phyloP scores from a whole-genome alignment of 257 asterid genomes.

The Asclepias syriaca region DNA sequence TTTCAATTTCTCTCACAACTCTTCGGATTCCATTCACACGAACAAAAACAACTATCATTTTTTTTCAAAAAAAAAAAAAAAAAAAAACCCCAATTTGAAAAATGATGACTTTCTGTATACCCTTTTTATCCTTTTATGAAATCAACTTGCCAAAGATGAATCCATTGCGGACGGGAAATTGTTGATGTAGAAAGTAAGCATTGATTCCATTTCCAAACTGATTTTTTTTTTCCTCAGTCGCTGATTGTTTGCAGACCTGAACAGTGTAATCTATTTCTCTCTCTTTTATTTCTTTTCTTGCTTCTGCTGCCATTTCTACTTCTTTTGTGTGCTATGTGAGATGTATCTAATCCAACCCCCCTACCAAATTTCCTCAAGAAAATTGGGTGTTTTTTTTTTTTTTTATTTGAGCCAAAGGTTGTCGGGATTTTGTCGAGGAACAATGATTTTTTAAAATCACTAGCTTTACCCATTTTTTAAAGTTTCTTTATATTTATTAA shows the following conservation, averaged over 20 bases:
- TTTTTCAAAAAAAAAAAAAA: not conserved
- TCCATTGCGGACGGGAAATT: not conserved
- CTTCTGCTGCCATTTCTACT: not conserved
- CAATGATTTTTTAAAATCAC: too few species aligned
- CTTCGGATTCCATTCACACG: conserved; percentile 28
- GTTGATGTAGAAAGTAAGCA: not conserved
- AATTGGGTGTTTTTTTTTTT: not conserved
- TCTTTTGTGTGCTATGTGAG: not conserved
- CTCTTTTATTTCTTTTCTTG: too few species aligned
- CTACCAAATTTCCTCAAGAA: not conserved
- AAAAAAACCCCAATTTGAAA: not conserved
- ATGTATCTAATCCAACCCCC: not conserved
- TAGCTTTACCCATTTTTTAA: too few species aligned
- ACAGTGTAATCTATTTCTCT: not conserved
- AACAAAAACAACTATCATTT: not conserved
- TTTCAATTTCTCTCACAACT: not conserved
- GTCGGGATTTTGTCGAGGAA: not conserved
- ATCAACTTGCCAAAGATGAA: conserved; percentile 13
- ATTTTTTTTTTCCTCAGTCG: conserved; percentile 1
- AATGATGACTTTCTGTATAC: not conserved
- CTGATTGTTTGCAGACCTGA: conserved; percentile 8
- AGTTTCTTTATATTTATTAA: too few species aligned
- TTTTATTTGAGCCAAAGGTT: not conserved
- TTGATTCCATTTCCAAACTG: conserved; percentile 6
- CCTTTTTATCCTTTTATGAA: conserved; percentile 5